These are phyloP conservation scores for Plasmodium gonderi DNA, from an alignment of 169 alveolate genomes.

Conservation along the genomic window DNA sequence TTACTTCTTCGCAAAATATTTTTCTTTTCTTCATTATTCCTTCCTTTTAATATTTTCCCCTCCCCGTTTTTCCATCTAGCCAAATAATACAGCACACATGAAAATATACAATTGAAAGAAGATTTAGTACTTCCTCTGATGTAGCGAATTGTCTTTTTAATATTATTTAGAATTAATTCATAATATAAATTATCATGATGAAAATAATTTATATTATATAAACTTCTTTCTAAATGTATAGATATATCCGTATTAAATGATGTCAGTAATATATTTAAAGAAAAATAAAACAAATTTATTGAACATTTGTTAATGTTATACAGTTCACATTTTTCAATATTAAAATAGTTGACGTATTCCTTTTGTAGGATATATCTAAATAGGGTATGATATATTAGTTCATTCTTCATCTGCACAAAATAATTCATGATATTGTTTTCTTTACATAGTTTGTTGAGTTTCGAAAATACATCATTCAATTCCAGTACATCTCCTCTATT, in stretches of 20 bases:
- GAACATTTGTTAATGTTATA: constrained; percentile 52
- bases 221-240: constrained; percentile 30
- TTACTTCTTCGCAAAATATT: background rate
- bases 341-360: constrained; percentile 20
- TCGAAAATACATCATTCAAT: constrained; percentile 12
- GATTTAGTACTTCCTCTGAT: constrained; percentile 30
- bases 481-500: background rate
- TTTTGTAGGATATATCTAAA: constrained; percentile 36
- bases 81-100: constrained; percentile 48
- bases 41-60: constrained; percentile 1
- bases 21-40: background rate
- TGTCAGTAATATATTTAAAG: constrained; percentile 52
- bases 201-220: constrained; percentile 25
- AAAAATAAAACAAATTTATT: constrained; percentile 49
- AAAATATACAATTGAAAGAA: constrained; percentile 39
- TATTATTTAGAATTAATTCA: constrained; percentile 27
- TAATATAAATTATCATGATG: constrained; percentile 34
- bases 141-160: constrained; percentile 1
- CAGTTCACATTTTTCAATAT: constrained; percentile 3
- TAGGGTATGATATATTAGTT: constrained; percentile 33
- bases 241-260: constrained; percentile 61
- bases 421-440: constrained; percentile 40
- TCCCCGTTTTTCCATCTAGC: background rate
- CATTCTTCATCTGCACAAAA: background rate
- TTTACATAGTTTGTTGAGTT: constrained; percentile 30